Percentiles rank a stretch among this genome's conserved stretches.
Conservation (phyloP, 331 rosid genomes). For the Rosa hybrid region DNA sequence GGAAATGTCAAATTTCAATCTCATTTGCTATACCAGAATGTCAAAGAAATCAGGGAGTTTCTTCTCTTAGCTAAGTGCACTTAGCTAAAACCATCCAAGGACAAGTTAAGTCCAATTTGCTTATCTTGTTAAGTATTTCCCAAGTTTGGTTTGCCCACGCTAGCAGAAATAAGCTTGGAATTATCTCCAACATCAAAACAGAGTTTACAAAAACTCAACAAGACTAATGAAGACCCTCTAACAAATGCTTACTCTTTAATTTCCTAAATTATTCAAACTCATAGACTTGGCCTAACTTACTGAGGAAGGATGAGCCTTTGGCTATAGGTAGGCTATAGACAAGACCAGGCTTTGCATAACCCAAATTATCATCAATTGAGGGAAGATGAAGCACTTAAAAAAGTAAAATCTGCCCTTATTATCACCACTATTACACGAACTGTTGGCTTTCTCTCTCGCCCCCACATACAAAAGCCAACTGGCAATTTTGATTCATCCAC, state of each 20-base stretch:
- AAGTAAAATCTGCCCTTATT: neutral
- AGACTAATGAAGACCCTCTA: neutral
- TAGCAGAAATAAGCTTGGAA: constrained; percentile 3
- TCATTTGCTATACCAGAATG: neutral
- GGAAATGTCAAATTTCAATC: neutral
- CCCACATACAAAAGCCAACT: constrained; percentile 73
- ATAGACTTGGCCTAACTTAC: neutral
- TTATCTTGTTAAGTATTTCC: neutral
- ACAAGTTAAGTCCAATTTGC: neutral
- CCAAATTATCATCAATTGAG: neutral
- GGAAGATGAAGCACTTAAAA: neutral
- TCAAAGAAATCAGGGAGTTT: neutral
- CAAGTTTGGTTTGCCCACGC: neutral
- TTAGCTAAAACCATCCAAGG: neutral
- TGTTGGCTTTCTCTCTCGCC: constrained; percentile 28
- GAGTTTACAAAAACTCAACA: neutral
- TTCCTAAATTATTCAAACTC: neutral
- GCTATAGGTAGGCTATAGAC: neutral
- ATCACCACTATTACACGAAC: neutral
- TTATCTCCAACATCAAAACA: neutral
- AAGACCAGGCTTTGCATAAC: constrained; percentile 30
- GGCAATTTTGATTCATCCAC: constrained; percentile 78
- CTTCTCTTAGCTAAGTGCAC: neutral
- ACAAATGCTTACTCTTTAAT: neutral
- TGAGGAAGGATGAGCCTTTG: neutral